phyloP scores from a whole-genome alignment of 495 filamentous ascomycete genomes.

The Schizothecium vesticola region DNA sequence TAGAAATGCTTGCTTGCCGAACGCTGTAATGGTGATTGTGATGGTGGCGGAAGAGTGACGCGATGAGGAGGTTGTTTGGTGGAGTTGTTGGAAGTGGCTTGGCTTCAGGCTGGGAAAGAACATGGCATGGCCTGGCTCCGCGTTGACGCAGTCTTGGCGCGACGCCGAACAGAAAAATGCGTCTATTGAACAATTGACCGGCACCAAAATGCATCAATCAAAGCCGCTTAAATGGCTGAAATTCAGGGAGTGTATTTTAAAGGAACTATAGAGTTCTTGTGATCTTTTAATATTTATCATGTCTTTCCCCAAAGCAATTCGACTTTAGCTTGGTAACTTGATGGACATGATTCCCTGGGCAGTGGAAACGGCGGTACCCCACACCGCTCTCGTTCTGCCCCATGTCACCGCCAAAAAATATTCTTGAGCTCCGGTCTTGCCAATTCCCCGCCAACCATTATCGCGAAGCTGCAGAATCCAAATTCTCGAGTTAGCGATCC shows the following conservation, averaged over 20 bases:
- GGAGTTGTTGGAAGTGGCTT: neutral
- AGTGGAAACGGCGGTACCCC: slow-evolving; percentile 8
- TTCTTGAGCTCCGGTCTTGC: slow-evolving; percentile 22
- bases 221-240: neutral
- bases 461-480: slow-evolving; percentile 18
- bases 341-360: neutral
- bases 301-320: neutral
- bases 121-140: neutral
- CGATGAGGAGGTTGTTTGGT: neutral
- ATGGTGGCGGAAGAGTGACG: neutral
- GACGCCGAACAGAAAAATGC: neutral
- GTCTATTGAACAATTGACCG: neutral
- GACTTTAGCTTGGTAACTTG: neutral
- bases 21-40: neutral
- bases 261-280: too few species aligned
- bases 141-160: neutral
- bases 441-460: slow-evolving; percentile 27
- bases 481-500: slow-evolving; percentile 8
- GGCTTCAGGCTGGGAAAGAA: neutral
- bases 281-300: neutral
- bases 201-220: neutral
- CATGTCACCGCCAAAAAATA: slow-evolving; percentile 35
- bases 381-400: slow-evolving; percentile 24
- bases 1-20: neutral
- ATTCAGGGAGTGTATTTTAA: too few species aligned